Conservation (phyloP, 2,329 filamentous ascomycete species). For the Cryphonectria nitschkei region DNA sequence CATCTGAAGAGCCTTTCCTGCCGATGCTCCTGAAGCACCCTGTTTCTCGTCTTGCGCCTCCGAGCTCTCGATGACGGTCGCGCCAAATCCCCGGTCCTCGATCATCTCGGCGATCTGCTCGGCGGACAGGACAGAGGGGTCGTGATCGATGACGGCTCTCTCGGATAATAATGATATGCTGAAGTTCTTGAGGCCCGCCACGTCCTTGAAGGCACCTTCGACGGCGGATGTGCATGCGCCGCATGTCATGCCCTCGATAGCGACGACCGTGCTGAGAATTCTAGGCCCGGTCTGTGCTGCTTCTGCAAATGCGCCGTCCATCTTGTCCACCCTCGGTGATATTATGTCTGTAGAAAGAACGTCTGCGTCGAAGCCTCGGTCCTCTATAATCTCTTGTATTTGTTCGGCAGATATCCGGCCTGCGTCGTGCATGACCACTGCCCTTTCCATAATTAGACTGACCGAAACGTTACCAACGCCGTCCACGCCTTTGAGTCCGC, state of each 20-base stretch:
- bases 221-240: conserved; percentile 87
- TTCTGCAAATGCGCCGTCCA: conserved; percentile 40
- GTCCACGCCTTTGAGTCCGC: conserved; percentile 79
- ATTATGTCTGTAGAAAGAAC: conserved; percentile 82
- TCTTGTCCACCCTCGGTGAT: conserved; percentile 45
- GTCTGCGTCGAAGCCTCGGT: conserved; percentile 88
- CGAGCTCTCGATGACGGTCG: conserved; percentile 74
- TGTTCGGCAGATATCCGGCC: conserved; percentile 72
- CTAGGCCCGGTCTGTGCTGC: conserved; percentile 43
- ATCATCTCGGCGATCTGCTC: conserved; percentile 63
- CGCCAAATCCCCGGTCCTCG: conserved; percentile 78
- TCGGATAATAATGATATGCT: conserved; percentile 85
- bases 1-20: conserved; percentile 50
- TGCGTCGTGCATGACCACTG: conserved; percentile 90
- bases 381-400: conserved; percentile 85
- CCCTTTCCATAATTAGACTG: conserved; percentile 91
- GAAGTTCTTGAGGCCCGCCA: conserved; percentile 73
- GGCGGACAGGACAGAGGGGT: conserved; percentile 57
- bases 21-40: conserved; percentile 34
- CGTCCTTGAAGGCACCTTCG: conserved; percentile 77
- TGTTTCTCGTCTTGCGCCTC: conserved; percentile 46
- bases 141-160: conserved; percentile 83
- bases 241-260: conserved; percentile 88
- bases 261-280: conserved; percentile 72
- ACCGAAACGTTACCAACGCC: conserved; percentile 88